phyloP scores from a whole-genome alignment of 768 basidiomycete genomes.

The Suillus decipiens region DNA sequence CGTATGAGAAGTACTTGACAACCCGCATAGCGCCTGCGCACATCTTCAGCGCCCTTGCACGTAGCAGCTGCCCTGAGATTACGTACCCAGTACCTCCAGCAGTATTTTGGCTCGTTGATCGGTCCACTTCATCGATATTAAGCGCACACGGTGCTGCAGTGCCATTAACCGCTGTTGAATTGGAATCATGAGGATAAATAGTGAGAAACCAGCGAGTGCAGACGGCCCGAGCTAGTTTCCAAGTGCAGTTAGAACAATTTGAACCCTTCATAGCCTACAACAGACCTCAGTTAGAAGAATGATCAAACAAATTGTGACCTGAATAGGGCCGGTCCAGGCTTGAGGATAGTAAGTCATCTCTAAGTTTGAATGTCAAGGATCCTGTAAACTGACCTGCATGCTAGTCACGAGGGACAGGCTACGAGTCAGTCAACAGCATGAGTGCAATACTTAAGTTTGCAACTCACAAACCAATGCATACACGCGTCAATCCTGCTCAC shows the following conservation, averaged over 20 bases:
- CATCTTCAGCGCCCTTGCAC: neutral
- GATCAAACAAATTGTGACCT: slow-evolving; percentile 58
- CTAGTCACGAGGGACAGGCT: slow-evolving; percentile 22
- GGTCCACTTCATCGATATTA: slow-evolving; percentile 59
- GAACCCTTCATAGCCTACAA: neutral
- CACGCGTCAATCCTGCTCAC: slow-evolving; percentile 62
- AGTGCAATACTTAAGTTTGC: neutral
- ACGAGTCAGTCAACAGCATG: neutral
- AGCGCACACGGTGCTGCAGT: slow-evolving; percentile 53
- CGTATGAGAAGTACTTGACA: slow-evolving; percentile 79
- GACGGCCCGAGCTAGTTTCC: slow-evolving; percentile 60
- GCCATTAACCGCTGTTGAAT: slow-evolving; percentile 67
- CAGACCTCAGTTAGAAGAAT: slow-evolving; percentile 59
- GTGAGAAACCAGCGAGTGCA: slow-evolving; percentile 67
- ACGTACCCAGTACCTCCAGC: slow-evolving; percentile 60
- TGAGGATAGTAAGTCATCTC: slow-evolving; percentile 2
- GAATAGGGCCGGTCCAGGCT: slow-evolving; percentile 73
- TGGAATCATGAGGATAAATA: slow-evolving; percentile 64
- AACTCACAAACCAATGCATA: slow-evolving; percentile 73
- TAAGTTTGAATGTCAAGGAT: neutral
- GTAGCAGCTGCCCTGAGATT: neutral
- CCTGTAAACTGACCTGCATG: slow-evolving; percentile 38
- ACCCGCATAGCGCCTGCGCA: slow-evolving; percentile 60
- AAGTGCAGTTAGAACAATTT: neutral
- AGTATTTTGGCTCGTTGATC: slow-evolving; percentile 63